phyloP scores from a whole-genome alignment of 179 eudicot genomes.

The Carnegiea gigantea region DNA sequence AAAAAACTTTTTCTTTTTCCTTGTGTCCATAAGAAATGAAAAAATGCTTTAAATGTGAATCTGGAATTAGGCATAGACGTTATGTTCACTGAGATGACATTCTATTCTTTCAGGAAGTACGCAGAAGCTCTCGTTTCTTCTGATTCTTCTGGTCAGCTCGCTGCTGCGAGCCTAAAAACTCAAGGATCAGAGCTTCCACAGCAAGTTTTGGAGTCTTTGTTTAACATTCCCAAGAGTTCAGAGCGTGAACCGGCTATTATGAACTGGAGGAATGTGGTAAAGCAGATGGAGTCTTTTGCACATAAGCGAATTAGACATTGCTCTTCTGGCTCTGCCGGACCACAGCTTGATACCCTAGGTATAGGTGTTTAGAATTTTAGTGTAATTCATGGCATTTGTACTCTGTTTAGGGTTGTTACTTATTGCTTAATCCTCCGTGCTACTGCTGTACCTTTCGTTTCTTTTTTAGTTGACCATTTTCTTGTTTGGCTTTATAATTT shows the following conservation, averaged over 20 bases:
- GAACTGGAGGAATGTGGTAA: constrained; percentile 87
- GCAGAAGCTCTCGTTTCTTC: constrained; percentile 53
- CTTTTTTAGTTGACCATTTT: not conserved
- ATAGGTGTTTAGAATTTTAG: constrained; percentile 19
- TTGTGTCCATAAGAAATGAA: not conserved
- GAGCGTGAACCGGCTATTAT: constrained; percentile 63
- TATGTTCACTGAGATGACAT: constrained; percentile 12
- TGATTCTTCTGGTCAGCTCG: constrained; percentile 33
- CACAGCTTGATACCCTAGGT: constrained; percentile 45
- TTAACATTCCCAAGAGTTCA: constrained; percentile 58
- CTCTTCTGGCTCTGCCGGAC: constrained; percentile 41
- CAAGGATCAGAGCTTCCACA: constrained; percentile 58
- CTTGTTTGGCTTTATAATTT: not conserved
- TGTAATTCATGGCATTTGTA: not conserved
- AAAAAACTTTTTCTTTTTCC: too few relatives aligned
- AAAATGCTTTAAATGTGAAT: not conserved
- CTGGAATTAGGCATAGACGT: not conserved
- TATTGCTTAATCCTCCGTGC: not conserved
- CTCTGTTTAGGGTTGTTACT: not conserved
- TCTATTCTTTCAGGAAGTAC: constrained; percentile 49
- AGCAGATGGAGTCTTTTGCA: constrained; percentile 76
- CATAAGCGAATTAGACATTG: constrained; percentile 45
- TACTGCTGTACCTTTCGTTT: not conserved
- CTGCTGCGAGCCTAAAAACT: constrained; percentile 27
- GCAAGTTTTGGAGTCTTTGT: constrained; percentile 74